Base-by-base conservation (phyloP, 2,329 filamentous ascomycete species). In the Neopestalotiopsis sp. region DNA sequence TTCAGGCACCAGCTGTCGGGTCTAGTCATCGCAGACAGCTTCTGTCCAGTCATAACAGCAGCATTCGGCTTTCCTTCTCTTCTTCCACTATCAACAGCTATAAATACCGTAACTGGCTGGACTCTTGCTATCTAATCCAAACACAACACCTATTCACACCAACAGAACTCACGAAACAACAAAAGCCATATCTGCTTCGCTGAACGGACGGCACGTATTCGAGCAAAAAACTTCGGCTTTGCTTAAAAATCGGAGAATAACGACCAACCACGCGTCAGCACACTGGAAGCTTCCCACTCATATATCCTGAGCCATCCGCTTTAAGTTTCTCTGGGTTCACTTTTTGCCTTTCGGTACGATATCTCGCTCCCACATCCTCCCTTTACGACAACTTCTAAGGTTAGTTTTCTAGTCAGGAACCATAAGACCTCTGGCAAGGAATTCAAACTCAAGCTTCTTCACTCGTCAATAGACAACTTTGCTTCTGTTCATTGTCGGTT, bases 401-500 rank as follows among this genome's bases (percentile, higher is more conserved):
- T 38, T 62, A 62, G 59, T 62, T 62, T 62, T 30, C 59, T 62
- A 62, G 59, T 62, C 59, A 62, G 59, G 59, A 62, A 62, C 59
- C 59, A 62, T 62, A 62, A 62, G 59, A 62, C 28, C 14, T 38
- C 59, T 30, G 32, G 7, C 59, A 38, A 62, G 59, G 59, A 28
- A 62, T 38, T 34, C 58, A 67, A 56, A 67, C 66, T 40, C 34
- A 61, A 45, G 32, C 34, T 66, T 30, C 63, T 61, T 70, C 67
- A 30, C 66, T 56, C 66, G 70, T 67, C 63, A 70, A 53, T 10
- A 53, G 45, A 53, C 45, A 38, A 38, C 34, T 6, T 38, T 38
- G 34, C 34, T 20, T 53, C 45, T n/a, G 62, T 66, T 70, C 59
- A 70, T 67, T 56, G 70, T 71, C 70, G 69, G 61, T 45, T 49